phyloP scores from a whole-genome alignment of 352 stramenopile species.

The Elongisporangium prolatum region DNA sequence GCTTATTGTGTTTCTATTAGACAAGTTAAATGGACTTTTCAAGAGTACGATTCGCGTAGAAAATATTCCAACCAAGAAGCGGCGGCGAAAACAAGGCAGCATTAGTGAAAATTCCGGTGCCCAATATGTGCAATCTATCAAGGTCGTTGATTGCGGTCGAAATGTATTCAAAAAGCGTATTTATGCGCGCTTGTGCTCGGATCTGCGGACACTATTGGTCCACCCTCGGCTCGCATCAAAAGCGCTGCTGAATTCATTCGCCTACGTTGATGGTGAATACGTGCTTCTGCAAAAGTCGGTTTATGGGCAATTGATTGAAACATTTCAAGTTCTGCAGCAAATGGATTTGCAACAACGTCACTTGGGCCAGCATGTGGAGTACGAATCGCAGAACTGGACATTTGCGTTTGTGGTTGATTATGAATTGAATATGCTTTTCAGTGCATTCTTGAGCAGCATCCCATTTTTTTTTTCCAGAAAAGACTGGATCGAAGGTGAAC shows the following conservation, averaged over 20 bases:
- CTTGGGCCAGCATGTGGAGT: slow-evolving; percentile 69
- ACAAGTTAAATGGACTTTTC: slow-evolving; percentile 65
- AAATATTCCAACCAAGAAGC: slow-evolving; percentile 17
- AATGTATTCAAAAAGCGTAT: slow-evolving; percentile 77
- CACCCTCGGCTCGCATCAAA: slow-evolving; percentile 56
- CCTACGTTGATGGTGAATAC: neutral
- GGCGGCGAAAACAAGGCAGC: slow-evolving; percentile 8
- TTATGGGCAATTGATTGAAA: slow-evolving; percentile 50
- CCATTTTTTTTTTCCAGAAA: slow-evolving; percentile 44
- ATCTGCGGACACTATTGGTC: slow-evolving; percentile 71
- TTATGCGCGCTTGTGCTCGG: slow-evolving; percentile 75
- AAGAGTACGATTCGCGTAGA: slow-evolving; percentile 54
- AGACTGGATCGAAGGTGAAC: slow-evolving; percentile 18
- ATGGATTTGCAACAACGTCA: slow-evolving; percentile 81
- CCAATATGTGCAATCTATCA: slow-evolving; percentile 31
- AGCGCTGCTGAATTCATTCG: slow-evolving; percentile 56
- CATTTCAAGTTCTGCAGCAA: slow-evolving; percentile 62
- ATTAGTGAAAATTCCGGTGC: neutral
- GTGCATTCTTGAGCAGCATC: slow-evolving; percentile 55
- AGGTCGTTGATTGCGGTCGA: slow-evolving; percentile 56
- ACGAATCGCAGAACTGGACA: slow-evolving; percentile 80
- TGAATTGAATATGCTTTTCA: slow-evolving; percentile 72
- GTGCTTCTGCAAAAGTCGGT: slow-evolving; percentile 40
- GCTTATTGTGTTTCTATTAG: slow-evolving; percentile 58
- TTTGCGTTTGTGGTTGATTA: slow-evolving; percentile 82